Conservation (phyloP, 345 rosid species). For the Microcos paniculata region DNA sequence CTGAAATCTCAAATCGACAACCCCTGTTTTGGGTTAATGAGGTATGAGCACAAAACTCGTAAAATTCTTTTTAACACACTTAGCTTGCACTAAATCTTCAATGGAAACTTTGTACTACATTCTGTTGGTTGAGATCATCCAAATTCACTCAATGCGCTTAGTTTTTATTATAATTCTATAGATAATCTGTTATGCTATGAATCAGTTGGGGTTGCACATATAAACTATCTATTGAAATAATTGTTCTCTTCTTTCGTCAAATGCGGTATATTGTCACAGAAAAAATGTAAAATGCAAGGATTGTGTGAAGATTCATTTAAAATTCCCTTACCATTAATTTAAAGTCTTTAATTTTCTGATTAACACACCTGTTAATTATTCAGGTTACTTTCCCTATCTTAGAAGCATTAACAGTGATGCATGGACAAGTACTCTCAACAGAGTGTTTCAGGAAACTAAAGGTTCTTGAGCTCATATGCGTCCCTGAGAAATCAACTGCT, state of each 20-base stretch:
- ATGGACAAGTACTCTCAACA: background rate
- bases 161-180: too few species aligned
- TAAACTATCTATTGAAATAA: too few species aligned
- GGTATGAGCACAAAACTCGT: background rate
- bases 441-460: background rate
- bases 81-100: background rate
- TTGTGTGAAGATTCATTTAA: too few species aligned
- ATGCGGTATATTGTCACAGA: too few species aligned
- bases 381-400: constrained; percentile 5
- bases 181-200: too few species aligned
- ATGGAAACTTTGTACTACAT: background rate
- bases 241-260: too few species aligned
- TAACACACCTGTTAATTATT: background rate
- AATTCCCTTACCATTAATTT: too few species aligned
- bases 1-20: background rate
- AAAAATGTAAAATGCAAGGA: too few species aligned
- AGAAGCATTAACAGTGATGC: background rate
- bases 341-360: background rate
- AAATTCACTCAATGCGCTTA: too few species aligned
- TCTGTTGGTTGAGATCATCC: background rate
- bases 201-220: too few species aligned
- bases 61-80: background rate
- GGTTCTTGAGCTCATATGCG: background rate
- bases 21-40: background rate
- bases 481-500: background rate